These are phyloP conservation scores for Pistacia vera DNA, from an alignment of 345 rosid genomes.

Conservation along the genomic window DNA sequence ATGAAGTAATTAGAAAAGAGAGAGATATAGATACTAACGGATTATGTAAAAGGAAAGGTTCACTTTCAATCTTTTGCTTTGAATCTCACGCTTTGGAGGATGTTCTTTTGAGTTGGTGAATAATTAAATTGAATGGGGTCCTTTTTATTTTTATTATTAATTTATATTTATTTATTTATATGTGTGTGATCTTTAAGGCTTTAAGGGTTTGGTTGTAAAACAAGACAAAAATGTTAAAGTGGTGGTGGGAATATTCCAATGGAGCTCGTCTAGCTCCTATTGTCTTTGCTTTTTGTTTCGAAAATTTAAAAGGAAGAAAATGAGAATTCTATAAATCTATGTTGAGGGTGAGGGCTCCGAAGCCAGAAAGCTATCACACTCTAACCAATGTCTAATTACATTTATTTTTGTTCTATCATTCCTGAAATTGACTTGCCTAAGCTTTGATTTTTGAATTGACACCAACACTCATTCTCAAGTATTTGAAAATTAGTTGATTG, in stretches of 20 bases:
- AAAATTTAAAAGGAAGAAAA: slow-evolving; percentile 1
- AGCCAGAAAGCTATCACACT: slow-evolving; percentile 5
- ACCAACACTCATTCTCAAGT: background rate
- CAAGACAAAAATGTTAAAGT: slow-evolving; percentile 30
- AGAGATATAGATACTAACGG: slow-evolving; percentile 17
- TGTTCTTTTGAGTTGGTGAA: slow-evolving; percentile 18
- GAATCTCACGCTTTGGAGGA: slow-evolving; percentile 35
- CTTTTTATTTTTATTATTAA: too few relatives aligned
- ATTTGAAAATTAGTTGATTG: too few relatives aligned
- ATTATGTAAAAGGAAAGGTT: slow-evolving; percentile 30
- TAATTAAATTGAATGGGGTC: too few relatives aligned
- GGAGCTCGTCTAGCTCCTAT: slow-evolving; percentile 22
- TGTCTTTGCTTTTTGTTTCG: slow-evolving; percentile 4
- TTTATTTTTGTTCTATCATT: background rate
- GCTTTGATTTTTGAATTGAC: background rate
- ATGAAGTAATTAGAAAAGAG: too few relatives aligned
- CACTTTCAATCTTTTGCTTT: slow-evolving; percentile 26
- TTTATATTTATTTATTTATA: too few relatives aligned
- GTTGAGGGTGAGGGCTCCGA: slow-evolving; percentile 6
- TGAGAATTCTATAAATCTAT: slow-evolving; percentile 6
- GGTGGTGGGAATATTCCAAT: slow-evolving; percentile 40
- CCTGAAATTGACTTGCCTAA: background rate
- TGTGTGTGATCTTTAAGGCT: background rate
- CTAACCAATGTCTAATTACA: background rate
- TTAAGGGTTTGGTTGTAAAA: background rate